Evolutionary conservation across 257 asterid species (phyloP).

Genomic region (Linaria vulgaris): DNA sequence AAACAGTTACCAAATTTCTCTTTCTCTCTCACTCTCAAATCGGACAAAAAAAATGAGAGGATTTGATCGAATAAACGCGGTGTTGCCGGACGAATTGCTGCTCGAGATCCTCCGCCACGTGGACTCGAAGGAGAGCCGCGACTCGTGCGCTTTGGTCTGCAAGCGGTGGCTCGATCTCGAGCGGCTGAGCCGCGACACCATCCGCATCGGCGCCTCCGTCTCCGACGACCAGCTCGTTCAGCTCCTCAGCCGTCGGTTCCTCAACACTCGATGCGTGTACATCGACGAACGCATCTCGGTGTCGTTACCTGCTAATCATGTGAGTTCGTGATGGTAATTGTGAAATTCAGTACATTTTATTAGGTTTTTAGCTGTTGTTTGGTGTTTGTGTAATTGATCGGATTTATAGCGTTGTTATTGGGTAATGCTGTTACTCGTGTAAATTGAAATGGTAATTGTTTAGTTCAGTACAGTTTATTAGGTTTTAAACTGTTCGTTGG

Average conservation of each 20-base stretch:
- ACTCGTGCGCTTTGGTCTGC: slow-evolving; percentile 74
- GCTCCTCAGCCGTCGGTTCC: slow-evolving; percentile 49
- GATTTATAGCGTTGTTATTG: neutral
- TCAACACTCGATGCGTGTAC: slow-evolving; percentile 41
- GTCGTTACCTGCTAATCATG: slow-evolving; percentile 47
- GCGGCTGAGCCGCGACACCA: slow-evolving; percentile 66
- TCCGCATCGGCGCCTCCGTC: slow-evolving; percentile 74
- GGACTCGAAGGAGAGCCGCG: slow-evolving; percentile 67
- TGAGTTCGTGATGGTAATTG: slow-evolving; percentile 31
- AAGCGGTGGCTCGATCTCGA: slow-evolving; percentile 79
- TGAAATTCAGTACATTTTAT: too few relatives aligned
- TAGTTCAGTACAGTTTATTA: too few relatives aligned
- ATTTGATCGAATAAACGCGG: slow-evolving; percentile 53
- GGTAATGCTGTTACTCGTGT: too few relatives aligned
- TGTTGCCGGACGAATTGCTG: slow-evolving; percentile 69
- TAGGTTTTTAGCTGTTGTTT: too few relatives aligned
- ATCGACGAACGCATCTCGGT: slow-evolving; percentile 66
- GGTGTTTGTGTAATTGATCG: neutral
- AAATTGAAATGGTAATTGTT: too few relatives aligned
- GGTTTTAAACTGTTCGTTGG: too few relatives aligned
- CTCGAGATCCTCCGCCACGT: slow-evolving; percentile 56
- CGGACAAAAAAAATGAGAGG: slow-evolving; percentile 45
- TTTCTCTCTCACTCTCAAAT: too few relatives aligned
- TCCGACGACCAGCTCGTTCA: slow-evolving; percentile 69
- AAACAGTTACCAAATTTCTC: too few relatives aligned